These are phyloP conservation scores for Colletotrichum liaoningense DNA, from an alignment of 2,329 filamentous ascomycete species.

Conservation along the genomic window DNA sequence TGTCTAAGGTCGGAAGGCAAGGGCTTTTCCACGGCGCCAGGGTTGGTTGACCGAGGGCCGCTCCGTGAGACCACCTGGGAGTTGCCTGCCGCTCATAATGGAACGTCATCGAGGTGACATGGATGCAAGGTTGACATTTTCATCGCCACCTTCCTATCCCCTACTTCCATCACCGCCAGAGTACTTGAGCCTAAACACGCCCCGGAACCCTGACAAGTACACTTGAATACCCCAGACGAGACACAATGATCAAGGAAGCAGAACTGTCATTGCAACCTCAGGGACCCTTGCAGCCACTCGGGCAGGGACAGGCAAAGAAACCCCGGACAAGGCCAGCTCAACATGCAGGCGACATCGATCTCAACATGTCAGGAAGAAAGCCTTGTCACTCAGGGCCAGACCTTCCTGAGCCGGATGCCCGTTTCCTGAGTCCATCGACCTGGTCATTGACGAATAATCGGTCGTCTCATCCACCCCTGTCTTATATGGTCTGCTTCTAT, in stretches of 20 bases:
- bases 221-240: background rate
- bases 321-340: slow-evolving; percentile 24
- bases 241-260: background rate
- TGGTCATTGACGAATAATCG: slow-evolving; percentile 21
- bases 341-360: slow-evolving; percentile 44
- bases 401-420: slow-evolving; percentile 25
- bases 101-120: slow-evolving; percentile 21
- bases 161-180: background rate
- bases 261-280: background rate
- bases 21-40: background rate
- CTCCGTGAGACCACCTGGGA: background rate
- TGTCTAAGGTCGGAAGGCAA: background rate
- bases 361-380: slow-evolving; percentile 36
- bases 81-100: slow-evolving; percentile 12
- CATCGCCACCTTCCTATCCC: slow-evolving; percentile 12
- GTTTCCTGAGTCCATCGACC: slow-evolving; percentile 10
- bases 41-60: background rate
- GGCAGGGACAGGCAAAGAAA: slow-evolving; percentile 2
- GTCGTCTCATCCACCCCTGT: background rate
- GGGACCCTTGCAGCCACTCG: background rate
- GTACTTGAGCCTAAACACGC: slow-evolving; percentile 7
- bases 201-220: background rate
- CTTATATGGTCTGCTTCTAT: slow-evolving; percentile 14
- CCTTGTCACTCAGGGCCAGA: background rate
- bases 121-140: slow-evolving; percentile 20